Percentiles rank a stretch among this genome's conserved stretches.
Conservation (phyloP, 1,139 yeast genomes). For the Taiozyma onychis region DNA sequence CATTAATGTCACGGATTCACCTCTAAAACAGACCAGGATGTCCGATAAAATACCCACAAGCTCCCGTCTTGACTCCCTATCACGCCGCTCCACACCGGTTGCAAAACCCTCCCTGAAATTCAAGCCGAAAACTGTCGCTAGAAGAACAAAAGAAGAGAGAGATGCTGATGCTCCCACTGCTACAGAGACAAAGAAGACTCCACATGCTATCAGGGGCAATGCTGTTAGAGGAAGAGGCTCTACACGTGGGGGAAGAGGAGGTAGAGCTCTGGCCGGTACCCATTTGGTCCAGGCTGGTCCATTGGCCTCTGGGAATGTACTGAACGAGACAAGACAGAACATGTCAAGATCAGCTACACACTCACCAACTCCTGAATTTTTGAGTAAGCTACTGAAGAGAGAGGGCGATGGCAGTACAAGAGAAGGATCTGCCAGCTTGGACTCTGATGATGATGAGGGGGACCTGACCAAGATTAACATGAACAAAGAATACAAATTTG, state of each 20-base stretch:
- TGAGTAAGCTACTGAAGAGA: conserved; percentile 6
- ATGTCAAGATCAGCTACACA: conserved; percentile 16
- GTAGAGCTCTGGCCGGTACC: conserved; percentile 50
- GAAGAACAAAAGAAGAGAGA: conserved; percentile 79
- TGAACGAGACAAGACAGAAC: conserved; percentile 29
- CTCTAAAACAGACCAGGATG: conserved; percentile 7
- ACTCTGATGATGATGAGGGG: conserved; percentile 25
- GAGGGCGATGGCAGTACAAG: conserved; percentile 6
- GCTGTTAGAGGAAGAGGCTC: conserved; percentile 26
- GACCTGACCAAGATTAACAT: conserved; percentile 48
- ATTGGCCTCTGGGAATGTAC: conserved; percentile 58
- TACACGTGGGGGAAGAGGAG: conserved; percentile 28
- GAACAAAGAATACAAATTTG: conserved; percentile 51
- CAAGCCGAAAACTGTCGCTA: conserved; percentile 76
- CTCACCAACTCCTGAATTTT: conserved; percentile 23
- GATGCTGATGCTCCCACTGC: conserved; percentile 61
- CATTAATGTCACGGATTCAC: neutral
- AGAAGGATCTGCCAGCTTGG: conserved; percentile 22
- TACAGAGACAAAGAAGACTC: conserved; percentile 18
- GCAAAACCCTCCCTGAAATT: conserved; percentile 57
- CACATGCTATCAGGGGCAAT: conserved; percentile 12
- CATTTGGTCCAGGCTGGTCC: conserved; percentile 71
- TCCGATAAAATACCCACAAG: conserved; percentile 20
- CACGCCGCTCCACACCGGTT: conserved; percentile 24
- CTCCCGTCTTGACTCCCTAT: conserved; percentile 30